Evolutionary conservation across 768 basidiomycete genomes (phyloP).

Genomic region (Xanthoconium stramineum): DNA sequence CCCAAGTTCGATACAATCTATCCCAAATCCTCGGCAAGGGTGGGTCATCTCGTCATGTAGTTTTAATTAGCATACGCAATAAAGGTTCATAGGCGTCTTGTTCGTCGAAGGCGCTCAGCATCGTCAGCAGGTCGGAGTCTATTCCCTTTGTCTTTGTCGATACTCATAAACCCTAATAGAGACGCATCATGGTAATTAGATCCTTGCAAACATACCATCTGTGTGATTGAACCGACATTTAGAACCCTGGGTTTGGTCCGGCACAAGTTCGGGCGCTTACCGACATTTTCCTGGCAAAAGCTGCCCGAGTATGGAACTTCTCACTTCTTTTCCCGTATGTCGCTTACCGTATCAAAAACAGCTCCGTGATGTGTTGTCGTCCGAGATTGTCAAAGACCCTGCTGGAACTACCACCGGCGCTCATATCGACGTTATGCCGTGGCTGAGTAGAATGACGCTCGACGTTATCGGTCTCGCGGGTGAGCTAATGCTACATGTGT

Average conservation of each 20-base stretch:
- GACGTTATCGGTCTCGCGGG: constrained; percentile 42
- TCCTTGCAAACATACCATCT: neutral
- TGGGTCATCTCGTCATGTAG: neutral
- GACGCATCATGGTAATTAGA: constrained; percentile 33
- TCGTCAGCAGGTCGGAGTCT: constrained; percentile 33
- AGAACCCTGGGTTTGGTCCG: constrained; percentile 69
- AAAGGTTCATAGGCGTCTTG: constrained; percentile 40
- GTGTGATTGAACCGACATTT: neutral
- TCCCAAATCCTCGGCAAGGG: constrained; percentile 2
- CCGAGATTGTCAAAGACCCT: constrained; percentile 29
- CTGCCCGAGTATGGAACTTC: constrained; percentile 39
- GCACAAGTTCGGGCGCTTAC: constrained; percentile 59
- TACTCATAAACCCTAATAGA: neutral
- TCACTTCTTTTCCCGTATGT: neutral
- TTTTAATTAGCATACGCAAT: neutral
- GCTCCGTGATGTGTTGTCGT: constrained; percentile 46
- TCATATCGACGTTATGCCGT: constrained; percentile 30
- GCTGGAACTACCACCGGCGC: constrained; percentile 7
- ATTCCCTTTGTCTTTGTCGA: neutral
- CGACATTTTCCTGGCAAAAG: constrained; percentile 54
- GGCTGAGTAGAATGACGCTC: constrained; percentile 35
- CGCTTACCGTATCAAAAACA: neutral
- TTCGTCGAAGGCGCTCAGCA: constrained; percentile 40
- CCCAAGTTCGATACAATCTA: neutral
- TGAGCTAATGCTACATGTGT: neutral